A percentile compares a stretch with the other conserved stretches of the same genome.
Evolutionary conservation across 805 yeast genomes (phyloP).

Genomic region (Torulaspora delbrueckii): DNA sequence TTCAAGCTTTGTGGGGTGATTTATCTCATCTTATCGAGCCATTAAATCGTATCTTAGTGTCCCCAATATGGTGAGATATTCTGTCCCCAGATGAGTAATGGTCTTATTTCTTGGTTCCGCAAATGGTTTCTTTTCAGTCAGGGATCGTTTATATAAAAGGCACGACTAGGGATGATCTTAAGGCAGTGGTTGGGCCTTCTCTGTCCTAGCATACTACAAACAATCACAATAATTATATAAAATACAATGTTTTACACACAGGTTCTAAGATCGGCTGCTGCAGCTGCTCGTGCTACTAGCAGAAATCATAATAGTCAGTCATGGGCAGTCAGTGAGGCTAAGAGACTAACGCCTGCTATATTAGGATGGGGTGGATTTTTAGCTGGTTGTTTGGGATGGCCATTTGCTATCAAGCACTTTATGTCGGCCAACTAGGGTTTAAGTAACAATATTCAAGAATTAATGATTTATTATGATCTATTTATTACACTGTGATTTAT

Average conservation of each 20-base stretch:
- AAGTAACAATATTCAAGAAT: neutral
- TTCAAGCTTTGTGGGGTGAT: neutral
- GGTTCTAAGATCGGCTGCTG: conserved; percentile 21
- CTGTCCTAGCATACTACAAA: no score
- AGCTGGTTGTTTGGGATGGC: conserved; percentile 27
- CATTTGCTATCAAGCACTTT: conserved; percentile 14
- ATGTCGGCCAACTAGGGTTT: neutral
- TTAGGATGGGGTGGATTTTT: conserved; percentile 19
- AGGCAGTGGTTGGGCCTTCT: no score
- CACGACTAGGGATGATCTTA: neutral
- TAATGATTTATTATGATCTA: no score
- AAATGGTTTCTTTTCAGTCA: neutral
- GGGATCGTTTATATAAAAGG: neutral
- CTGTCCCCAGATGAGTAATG: neutral
- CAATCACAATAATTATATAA: neutral
- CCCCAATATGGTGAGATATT: neutral
- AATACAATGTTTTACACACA: conserved; percentile 19
- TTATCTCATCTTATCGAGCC: neutral
- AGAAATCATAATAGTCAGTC: conserved; percentile 21
- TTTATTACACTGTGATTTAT: neutral
- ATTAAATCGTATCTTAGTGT: neutral
- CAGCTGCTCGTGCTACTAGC: conserved; percentile 14
- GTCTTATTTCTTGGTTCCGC: neutral
- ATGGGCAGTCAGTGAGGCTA: conserved; percentile 24
- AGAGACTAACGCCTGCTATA: conserved; percentile 23